Percentiles rank a stretch among this genome's conserved stretches.
These are phyloP conservation scores for Astrocystis sublimbata DNA, from an alignment of 495 filamentous ascomycete species.

Conservation along the genomic window DNA sequence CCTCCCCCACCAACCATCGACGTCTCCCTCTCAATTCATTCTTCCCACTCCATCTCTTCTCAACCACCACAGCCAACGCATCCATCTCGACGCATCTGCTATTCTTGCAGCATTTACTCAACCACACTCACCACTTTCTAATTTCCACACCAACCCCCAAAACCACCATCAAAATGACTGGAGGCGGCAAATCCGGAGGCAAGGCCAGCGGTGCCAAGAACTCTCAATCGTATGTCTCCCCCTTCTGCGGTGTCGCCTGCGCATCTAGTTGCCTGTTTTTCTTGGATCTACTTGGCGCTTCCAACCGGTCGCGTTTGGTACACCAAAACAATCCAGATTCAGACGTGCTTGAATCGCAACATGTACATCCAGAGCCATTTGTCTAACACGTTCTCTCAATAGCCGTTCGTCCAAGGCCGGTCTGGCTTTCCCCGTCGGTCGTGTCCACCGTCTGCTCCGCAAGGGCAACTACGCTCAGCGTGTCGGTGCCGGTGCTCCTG, in stretches of 20 bases:
- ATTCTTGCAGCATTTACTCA: constrained; percentile 22
- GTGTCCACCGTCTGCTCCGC: constrained; percentile 98
- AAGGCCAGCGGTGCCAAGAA: constrained; percentile 97
- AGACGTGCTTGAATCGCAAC: background rate
- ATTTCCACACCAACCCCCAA: constrained; percentile 31
- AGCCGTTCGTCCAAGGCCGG: constrained; percentile 99
- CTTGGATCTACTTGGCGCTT: background rate
- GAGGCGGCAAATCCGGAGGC: constrained; percentile 95
- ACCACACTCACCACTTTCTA: constrained; percentile 30
- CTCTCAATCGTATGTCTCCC: constrained; percentile 82
- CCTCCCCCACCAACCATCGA: constrained; percentile 45
- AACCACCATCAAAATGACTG: constrained; percentile 88
- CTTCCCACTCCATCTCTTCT: constrained; percentile 26
- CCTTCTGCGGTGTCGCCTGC: constrained; percentile 20
- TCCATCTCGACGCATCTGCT: constrained; percentile 19
- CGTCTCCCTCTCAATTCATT: constrained; percentile 41
- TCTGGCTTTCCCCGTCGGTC: constrained; percentile 98
- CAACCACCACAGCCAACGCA: constrained; percentile 22
- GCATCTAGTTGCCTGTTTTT: constrained; percentile 4
- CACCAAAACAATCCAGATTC: background rate
- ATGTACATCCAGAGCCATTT: background rate
- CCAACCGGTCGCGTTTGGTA: constrained; percentile 9
- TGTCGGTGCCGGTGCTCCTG: constrained; percentile 98
- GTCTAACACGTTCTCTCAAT: constrained; percentile 6
- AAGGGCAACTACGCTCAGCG: constrained; percentile 99